Conservation (phyloP, 257 asterid species). For the Coffea canephora region DNA sequence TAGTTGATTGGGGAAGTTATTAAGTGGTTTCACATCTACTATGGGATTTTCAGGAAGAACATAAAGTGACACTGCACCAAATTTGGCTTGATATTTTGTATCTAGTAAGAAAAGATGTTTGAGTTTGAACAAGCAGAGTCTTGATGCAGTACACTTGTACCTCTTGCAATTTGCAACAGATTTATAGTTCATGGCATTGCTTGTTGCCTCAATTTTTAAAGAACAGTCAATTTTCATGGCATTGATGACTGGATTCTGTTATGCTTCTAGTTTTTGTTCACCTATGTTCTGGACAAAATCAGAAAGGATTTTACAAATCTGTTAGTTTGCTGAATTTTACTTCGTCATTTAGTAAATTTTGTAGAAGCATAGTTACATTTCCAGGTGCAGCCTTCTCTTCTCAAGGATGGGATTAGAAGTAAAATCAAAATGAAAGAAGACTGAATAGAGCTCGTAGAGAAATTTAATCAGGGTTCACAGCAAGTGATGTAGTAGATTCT, state of each 20-base stretch:
- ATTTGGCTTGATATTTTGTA: no score
- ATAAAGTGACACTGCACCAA: no score
- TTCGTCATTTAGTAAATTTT: neutral
- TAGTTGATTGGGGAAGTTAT: no score
- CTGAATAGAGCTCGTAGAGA: neutral
- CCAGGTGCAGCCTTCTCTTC: conserved; percentile 4
- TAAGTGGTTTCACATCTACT: no score
- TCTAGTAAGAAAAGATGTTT: neutral
- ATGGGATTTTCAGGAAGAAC: no score
- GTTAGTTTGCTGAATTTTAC: neutral
- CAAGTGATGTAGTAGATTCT: neutral
- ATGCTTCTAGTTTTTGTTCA: neutral
- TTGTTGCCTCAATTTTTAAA: neutral
- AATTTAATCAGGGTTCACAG: neutral
- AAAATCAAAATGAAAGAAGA: neutral
- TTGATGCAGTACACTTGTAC: neutral
- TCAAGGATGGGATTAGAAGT: neutral
- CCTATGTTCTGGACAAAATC: neutral
- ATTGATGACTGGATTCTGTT: neutral
- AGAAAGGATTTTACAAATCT: neutral
- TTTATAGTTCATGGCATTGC: neutral
- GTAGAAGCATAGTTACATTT: neutral
- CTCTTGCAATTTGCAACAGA: neutral
- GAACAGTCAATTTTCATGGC: neutral
- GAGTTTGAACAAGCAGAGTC: neutral